phyloP scores from a whole-genome alignment of 352 stramenopile species.

The Globisporangium canariense region DNA sequence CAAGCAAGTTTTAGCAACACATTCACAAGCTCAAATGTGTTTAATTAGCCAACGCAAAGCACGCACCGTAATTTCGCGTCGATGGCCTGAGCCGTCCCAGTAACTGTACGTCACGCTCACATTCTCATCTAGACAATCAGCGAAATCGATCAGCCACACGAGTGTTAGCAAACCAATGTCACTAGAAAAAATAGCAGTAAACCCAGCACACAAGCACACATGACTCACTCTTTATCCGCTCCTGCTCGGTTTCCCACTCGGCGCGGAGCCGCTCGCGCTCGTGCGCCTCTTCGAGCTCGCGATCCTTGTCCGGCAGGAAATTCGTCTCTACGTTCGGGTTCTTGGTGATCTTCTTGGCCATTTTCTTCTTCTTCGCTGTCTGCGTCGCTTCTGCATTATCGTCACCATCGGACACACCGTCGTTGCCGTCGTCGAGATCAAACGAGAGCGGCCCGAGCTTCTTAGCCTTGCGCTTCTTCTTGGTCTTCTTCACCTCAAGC shows the following conservation, averaged over 20 bases:
- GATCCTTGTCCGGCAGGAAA: constrained; percentile 93
- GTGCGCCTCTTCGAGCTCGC: constrained; percentile 76
- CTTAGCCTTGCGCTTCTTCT: constrained; percentile 81
- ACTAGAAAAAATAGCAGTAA: neutral
- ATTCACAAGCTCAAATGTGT: neutral
- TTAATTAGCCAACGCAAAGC: neutral
- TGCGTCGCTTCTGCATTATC: constrained; percentile 12
- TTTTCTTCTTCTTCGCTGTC: constrained; percentile 21
- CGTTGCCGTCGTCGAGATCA: constrained; percentile 77
- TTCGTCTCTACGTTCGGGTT: constrained; percentile 93
- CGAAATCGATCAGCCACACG: neutral
- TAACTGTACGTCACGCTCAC: constrained; percentile 98
- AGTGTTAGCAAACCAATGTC: neutral
- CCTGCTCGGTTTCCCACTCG: constrained; percentile 93
- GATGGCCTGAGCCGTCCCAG: constrained; percentile 97
- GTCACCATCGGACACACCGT: constrained; percentile 26
- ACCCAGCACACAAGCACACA: neutral
- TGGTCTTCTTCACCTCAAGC: constrained; percentile 40
- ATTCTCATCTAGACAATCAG: constrained; percentile 58
- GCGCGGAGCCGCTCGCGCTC: constrained; percentile 81
- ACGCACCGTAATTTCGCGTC: constrained; percentile 84
- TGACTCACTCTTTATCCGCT: constrained; percentile 88
- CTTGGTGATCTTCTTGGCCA: constrained; percentile 79
- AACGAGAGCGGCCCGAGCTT: constrained; percentile 76
- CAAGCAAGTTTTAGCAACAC: neutral